Percentiles rank a stretch among this genome's conserved stretches.
phyloP scores from a whole-genome alignment of 495 filamentous ascomycete species.

The Chaetomium fimeti region DNA sequence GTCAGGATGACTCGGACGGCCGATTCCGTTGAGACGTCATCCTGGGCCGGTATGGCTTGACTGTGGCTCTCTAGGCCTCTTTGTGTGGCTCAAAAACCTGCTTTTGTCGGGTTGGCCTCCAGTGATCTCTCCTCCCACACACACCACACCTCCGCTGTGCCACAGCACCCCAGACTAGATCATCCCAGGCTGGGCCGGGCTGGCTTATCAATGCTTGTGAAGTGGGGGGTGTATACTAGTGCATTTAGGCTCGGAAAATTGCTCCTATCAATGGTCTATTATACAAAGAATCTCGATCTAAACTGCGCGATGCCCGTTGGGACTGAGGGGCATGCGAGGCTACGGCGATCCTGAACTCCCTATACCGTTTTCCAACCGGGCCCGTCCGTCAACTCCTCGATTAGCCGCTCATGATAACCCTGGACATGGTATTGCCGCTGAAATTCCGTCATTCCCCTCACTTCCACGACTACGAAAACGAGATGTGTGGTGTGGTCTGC shows the following conservation, averaged over 20 bases:
- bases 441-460: neutral
- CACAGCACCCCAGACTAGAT: too few species aligned
- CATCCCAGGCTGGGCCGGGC: too few species aligned
- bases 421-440: neutral
- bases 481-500: conserved; percentile 36
- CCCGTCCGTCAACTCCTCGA: neutral
- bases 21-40: conserved; percentile 7
- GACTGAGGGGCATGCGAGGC: neutral
- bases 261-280: neutral
- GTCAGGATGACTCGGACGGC: neutral
- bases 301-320: neutral
- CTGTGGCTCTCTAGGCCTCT: neutral
- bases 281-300: neutral
- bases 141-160: neutral
- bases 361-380: neutral
- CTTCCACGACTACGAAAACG: conserved; percentile 29
- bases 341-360: neutral
- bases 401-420: neutral
- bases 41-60: conserved; percentile 1
- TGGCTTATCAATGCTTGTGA: neutral
- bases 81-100: conserved; percentile 6
- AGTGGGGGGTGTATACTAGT: neutral
- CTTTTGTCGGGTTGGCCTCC: conserved; percentile 4
- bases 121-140: neutral
- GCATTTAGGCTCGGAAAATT: neutral